Evolutionary conservation across 140 eudicot species (phyloP).

Genomic region (Erigeron philadelphicus): DNA sequence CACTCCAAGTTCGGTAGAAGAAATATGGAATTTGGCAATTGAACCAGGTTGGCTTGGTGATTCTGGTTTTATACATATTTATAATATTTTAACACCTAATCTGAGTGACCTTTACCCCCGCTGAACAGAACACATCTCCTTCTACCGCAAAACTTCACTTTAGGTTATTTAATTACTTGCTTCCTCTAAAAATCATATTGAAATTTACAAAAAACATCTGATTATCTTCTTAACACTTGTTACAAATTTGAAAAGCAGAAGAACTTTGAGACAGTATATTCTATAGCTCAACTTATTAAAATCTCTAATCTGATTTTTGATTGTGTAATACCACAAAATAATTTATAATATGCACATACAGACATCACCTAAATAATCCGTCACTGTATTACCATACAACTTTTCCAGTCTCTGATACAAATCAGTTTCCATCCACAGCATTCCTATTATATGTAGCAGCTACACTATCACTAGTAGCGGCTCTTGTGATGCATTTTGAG

Average conservation of each 20-base stretch:
- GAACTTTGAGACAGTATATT: not conserved
- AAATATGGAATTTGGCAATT: slow-evolving; percentile 75
- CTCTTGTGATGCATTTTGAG: slow-evolving; percentile 64
- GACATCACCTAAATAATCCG: not conserved
- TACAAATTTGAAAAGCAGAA: no score
- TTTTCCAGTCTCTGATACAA: slow-evolving; percentile 5
- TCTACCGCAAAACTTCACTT: no score
- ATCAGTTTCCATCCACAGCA: slow-evolving; percentile 47
- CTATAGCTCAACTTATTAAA: not conserved
- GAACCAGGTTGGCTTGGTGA: slow-evolving; percentile 56
- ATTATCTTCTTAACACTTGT: no score
- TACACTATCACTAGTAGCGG: slow-evolving; percentile 56
- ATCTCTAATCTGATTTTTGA: not conserved
- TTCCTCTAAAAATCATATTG: no score
- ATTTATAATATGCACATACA: not conserved
- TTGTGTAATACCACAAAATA: not conserved
- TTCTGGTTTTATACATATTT: not conserved
- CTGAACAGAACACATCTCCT: no score
- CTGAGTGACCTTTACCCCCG: no score
- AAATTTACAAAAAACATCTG: no score
- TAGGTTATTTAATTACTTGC: no score
- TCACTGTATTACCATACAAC: slow-evolving; percentile 2
- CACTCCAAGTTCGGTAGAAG: slow-evolving; percentile 58
- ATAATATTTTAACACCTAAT: no score
- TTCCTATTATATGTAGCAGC: slow-evolving; percentile 65